Evolutionary conservation across 148 eudicot species (phyloP).

Genomic region (Chenopodium album): DNA sequence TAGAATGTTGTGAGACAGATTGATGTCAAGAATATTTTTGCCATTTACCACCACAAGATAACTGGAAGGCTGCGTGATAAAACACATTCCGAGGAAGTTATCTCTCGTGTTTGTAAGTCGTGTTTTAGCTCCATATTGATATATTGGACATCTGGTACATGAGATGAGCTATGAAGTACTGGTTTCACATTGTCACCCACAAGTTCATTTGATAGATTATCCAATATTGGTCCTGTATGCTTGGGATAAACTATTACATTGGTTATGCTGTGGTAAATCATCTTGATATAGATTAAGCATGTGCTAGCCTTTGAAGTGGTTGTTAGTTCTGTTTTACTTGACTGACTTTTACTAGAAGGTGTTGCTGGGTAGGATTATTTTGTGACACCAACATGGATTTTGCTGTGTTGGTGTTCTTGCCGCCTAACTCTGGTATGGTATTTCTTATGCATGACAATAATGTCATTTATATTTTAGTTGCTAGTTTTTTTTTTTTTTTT

Average conservation of each 20-base stretch:
- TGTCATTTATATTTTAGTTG: not conserved
- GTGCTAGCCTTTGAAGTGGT: constrained; percentile 18
- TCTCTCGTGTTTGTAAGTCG: constrained; percentile 22
- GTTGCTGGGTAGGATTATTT: constrained; percentile 22
- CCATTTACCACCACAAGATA: constrained; percentile 15
- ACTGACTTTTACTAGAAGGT: constrained; percentile 27
- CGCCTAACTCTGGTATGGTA: constrained; percentile 39
- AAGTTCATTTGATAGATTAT: not conserved
- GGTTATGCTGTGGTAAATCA: constrained; percentile 8
- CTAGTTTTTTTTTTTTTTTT: not conserved
- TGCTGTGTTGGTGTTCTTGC: constrained; percentile 36
- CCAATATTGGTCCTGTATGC: constrained; percentile 3
- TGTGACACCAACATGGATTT: constrained; percentile 3
- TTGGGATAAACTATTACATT: not conserved
- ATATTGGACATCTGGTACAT: constrained; percentile 11
- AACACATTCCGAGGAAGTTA: constrained; percentile 22
- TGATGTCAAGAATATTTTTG: constrained; percentile 20
- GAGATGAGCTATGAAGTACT: constrained; percentile 21
- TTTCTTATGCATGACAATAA: constrained; percentile 11
- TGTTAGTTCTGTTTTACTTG: constrained; percentile 1
- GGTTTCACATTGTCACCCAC: not conserved
- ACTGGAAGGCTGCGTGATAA: constrained; percentile 19
- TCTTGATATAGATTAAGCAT: not conserved
- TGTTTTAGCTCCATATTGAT: constrained; percentile 11
- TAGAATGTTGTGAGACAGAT: constrained; percentile 32